Percentiles rank a stretch among this genome's conserved stretches.
phyloP scores from a whole-genome alignment of 2,329 filamentous ascomycete species.

The Aspergillus clavatus region DNA sequence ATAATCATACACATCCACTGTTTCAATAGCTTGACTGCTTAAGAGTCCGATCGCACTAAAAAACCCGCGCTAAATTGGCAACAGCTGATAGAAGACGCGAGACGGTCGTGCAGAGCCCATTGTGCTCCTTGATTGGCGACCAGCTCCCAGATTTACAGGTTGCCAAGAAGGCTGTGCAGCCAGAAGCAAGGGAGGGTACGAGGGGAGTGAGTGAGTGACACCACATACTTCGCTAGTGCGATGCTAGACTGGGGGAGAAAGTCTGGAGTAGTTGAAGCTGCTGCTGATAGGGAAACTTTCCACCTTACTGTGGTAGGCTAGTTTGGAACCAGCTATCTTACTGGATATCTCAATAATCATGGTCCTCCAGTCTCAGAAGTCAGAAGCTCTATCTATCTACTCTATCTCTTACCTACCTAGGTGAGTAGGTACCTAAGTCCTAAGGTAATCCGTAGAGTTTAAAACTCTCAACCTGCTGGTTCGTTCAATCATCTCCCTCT shows the following conservation, averaged over 20 bases:
- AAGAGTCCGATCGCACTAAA: background rate
- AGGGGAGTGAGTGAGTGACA: background rate
- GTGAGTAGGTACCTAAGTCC: too few species aligned
- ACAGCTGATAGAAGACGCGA: slow-evolving; percentile 4
- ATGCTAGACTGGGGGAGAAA: background rate
- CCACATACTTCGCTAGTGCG: background rate
- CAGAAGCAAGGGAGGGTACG: slow-evolving; percentile 10
- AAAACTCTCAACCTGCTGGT: background rate
- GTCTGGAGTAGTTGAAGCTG: too few species aligned
- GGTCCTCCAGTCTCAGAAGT: too few species aligned
- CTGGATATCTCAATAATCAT: too few species aligned
- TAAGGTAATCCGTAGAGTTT: too few species aligned
- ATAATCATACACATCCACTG: background rate
- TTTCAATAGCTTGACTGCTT: background rate
- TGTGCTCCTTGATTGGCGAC: slow-evolving; percentile 9
- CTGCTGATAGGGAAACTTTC: background rate
- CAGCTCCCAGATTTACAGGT: slow-evolving; percentile 13
- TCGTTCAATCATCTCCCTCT: too few species aligned
- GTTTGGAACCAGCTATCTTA: too few species aligned
- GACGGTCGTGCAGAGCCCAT: slow-evolving; percentile 8
- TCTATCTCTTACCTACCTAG: too few species aligned
- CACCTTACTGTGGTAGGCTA: too few species aligned
- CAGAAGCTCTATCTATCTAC: too few species aligned
- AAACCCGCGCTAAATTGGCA: background rate
- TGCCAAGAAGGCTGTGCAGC: slow-evolving; percentile 18